Base-by-base conservation (phyloP, 192 early-diverging fungal genomes). In the Coemansia reversa region DNA sequence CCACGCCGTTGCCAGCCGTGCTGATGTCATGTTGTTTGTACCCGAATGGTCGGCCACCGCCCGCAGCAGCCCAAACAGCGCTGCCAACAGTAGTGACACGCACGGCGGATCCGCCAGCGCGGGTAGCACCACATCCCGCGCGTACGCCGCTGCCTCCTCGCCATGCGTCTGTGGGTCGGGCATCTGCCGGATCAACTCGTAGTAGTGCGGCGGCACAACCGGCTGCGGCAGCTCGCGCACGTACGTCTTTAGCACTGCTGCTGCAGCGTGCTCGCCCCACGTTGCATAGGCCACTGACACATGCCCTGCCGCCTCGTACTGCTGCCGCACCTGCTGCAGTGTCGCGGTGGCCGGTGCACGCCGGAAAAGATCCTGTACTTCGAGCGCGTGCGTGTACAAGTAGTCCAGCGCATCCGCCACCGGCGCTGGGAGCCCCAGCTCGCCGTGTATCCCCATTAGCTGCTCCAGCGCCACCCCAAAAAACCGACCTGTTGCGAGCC, bases 311-410 rank as follows among this genome's bases (percentile, higher is more conserved):
- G 67, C 55, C 55, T 82, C 79, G 62, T 82, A 82, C 64, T 72
- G 71, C 27, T 47, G 73, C 53, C 79, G 74, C 65, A 82, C 87
- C 47, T 84, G 75, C 49, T 87, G 84, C 55, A 97, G 74, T 42
- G 87, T 85, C 42, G 79, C 69, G 7, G 87, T 87, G 14, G 83
- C 79, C 22, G 95, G 95, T n/a, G 92, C 91, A 47, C 90, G 83
- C 18, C 95, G 83, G 66, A 97, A 97, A 20, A 97, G 67, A 19
- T 94, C 95, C 66, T 93, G 91, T 18, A 86, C 85, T 51, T 86
- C 78, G 39, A 97, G 78, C 0, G 92, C 93, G 45, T 90, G 62
- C 5, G 74, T 65, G 50, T 83, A 76, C 45, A 97, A 83, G 67
- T 89, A 92, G 19, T 82, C 69, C 22, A 94, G 82, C 50, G 89